Base-by-base conservation (phyloP, 768 basidiomycete species). In the Suillus bovinus region DNA sequence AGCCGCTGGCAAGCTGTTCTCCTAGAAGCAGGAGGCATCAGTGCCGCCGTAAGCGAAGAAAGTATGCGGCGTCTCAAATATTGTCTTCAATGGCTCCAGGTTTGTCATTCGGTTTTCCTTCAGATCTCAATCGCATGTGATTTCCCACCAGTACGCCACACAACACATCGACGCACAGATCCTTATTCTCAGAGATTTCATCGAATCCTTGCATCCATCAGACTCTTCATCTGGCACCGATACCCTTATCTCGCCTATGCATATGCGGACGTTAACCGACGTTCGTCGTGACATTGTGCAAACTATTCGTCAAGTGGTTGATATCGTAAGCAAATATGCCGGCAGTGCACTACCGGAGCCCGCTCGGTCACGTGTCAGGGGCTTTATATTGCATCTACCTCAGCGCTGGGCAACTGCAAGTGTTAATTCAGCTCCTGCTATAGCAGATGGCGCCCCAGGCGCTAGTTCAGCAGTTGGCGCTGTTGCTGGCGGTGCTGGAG, bases 21-120 rank as follows among this genome's bases (percentile, higher is more conserved):
- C 44, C 79, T 90, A 27, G 94, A 96, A 74, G 94, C 93, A 2
- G 93, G 94, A 16, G 94, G 94, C 0, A 80, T 96, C 38, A 85
- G 93, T 61, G 93, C 91, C 0, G 94, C 94, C 9, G 80, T 96
- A 36, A 94, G 93, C 72, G 93, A 95, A 65, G 94, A 96, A 74
- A 94, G 88, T 69, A 91, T 96, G 90, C 81, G 91, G 60, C 80
- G 90, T 59, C 75, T 96, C 44, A 87, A 87, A 71, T 96, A 95
- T 70, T 94, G 91, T 74, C 72, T 96, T 33, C 86, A 92, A 61
- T 96, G 93, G 93, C 79, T 96, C 20, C 89, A 91, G 80, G 92
- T 93, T 31, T 27, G 84, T 79, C 5, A 24, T 47, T 56, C 54
- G 47, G 8, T 44, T 20, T 13, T 22, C 9, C 47, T 59, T 8